phyloP scores from a whole-genome alignment of 176 grass and related monocot genomes.

The Ensete ventricosum region DNA sequence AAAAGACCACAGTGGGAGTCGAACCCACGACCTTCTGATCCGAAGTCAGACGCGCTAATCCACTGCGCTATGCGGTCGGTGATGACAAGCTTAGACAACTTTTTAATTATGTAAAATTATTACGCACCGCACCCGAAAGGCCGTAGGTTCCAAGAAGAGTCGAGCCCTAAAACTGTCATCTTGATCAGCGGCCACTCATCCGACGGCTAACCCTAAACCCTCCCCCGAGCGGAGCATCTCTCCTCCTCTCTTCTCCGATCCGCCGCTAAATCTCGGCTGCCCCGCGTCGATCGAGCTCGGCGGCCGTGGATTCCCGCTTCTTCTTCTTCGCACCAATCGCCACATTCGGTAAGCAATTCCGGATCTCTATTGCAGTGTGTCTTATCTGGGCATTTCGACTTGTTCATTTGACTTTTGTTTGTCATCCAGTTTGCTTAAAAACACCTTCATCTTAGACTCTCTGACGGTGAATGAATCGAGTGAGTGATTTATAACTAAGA shows the following conservation, averaged over 20 bases:
- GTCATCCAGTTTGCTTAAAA: background rate
- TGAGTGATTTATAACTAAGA: background rate
- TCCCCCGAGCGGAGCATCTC: background rate
- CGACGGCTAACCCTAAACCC: slow-evolving; percentile 1
- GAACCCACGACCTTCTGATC: slow-evolving; percentile 99
- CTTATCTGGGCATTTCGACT: background rate
- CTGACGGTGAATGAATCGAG: background rate
- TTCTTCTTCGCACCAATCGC: background rate
- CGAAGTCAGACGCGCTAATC: slow-evolving; percentile 99
- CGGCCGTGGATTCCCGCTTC: background rate
- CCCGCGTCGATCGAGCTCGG: background rate
- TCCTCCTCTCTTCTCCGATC: background rate
- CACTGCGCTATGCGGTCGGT: slow-evolving; percentile 99
- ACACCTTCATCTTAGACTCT: background rate
- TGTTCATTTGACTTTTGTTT: too few relatives aligned
- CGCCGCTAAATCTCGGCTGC: background rate
- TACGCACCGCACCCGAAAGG: too few relatives aligned
- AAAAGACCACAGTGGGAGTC: slow-evolving; percentile 92
- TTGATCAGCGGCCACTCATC: too few relatives aligned
- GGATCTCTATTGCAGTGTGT: background rate
- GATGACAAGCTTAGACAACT: too few relatives aligned
- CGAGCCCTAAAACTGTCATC: too few relatives aligned
- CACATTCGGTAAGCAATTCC: background rate
- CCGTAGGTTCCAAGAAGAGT: too few relatives aligned
- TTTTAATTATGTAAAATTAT: too few relatives aligned